Percentiles rank a stretch among this genome's conserved stretches.
These are phyloP conservation scores for Dipodascus albidus DNA, from an alignment of 805 yeast genomes.

Conservation along the genomic window DNA sequence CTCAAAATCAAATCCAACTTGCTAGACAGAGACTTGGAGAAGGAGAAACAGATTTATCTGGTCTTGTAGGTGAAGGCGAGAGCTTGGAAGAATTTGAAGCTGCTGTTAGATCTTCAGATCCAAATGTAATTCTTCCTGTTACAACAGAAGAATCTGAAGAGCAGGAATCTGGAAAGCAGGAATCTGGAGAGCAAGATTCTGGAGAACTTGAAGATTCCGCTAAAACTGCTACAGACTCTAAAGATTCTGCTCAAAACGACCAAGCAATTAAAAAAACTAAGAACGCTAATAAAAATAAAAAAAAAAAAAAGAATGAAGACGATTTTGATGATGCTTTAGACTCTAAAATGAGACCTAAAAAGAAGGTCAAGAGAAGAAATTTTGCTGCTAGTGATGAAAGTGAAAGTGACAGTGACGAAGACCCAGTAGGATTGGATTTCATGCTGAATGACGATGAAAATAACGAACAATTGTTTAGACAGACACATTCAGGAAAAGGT, in stretches of 20 bases:
- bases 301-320: constrained; percentile 26
- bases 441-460: background rate
- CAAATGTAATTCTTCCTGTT: too few species aligned
- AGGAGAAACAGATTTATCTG: too few species aligned
- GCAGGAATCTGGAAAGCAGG: too few species aligned
- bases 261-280: constrained; percentile 2
- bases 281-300: constrained; percentile 13
- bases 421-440: background rate
- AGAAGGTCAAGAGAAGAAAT: constrained; percentile 12
- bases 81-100: too few species aligned
- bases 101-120: too few species aligned
- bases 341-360: constrained; percentile 22
- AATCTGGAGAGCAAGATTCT: too few species aligned
- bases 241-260: too few species aligned
- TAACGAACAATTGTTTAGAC: background rate
- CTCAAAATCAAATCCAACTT: constrained; percentile 13
- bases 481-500: constrained; percentile 1
- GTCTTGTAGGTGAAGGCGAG: constrained; percentile 21
- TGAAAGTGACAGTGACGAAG: constrained; percentile 9
- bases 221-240: too few species aligned
- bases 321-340: constrained; percentile 30
- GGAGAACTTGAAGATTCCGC: too few species aligned
- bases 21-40: constrained; percentile 15
- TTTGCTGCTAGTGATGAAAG: constrained; percentile 18
- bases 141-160: too few species aligned